Conservation (phyloP, 1,139 yeast species). For the Yamadazyma oceani region DNA sequence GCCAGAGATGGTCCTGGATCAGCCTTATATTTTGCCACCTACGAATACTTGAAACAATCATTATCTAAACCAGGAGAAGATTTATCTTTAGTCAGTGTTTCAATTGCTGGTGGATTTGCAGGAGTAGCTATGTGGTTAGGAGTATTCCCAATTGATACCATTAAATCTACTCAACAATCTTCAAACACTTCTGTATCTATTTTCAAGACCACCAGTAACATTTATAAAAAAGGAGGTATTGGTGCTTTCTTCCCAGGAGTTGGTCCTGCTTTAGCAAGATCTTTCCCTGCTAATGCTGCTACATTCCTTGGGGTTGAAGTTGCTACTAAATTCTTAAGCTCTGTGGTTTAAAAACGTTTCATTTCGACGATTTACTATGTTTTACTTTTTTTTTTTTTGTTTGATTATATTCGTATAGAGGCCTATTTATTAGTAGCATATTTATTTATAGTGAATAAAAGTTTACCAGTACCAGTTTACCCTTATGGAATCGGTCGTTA, state of each 20-base stretch:
- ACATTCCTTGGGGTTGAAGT: conserved; percentile 94
- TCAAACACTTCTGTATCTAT: conserved; percentile 61
- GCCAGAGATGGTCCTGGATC: conserved; percentile 99
- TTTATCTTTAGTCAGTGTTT: conserved; percentile 70
- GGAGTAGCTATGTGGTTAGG: conserved; percentile 97
- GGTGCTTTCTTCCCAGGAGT: conserved; percentile 97
- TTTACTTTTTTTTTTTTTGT: background rate
- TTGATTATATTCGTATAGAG: background rate
- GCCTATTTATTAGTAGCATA: conserved; percentile 1
- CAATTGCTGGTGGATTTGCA: conserved; percentile 91
- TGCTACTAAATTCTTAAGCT: conserved; percentile 68
- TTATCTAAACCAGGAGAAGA: conserved; percentile 58
- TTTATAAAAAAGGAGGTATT: conserved; percentile 69
- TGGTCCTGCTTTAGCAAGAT: conserved; percentile 91
- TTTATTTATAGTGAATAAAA: conserved; percentile 1
- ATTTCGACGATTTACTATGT: no score
- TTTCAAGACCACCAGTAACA: conserved; percentile 64
- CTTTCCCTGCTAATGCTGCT: conserved; percentile 98
- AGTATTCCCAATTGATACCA: conserved; percentile 95
- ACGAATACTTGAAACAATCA: conserved; percentile 71
- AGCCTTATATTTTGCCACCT: conserved; percentile 94
- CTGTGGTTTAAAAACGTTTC: conserved; percentile 24
- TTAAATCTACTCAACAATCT: conserved; percentile 82
- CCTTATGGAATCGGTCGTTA: no score
- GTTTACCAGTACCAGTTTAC: no score